Evolutionary conservation across 345 rosid species (phyloP), one percentile per base, ranked within the genome.

Genomic region (Gossypium mustelinum): DNA sequence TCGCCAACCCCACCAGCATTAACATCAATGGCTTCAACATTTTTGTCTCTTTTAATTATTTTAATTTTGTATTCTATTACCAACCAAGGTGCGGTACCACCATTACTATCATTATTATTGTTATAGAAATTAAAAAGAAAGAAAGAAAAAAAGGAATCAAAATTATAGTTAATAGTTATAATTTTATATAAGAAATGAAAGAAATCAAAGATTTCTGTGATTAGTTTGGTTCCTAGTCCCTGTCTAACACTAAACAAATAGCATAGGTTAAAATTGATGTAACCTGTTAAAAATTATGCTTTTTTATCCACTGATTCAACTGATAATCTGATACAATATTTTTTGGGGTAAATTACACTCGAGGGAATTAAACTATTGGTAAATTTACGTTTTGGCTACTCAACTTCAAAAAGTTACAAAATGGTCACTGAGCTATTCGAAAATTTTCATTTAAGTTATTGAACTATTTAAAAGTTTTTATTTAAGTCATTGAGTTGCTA

Each of bases 31-130:
- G 25, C 81, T 59, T 79, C 84, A 17, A 44, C 83, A 55, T 25
- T 81, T 81, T 82, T 86, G 86, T 88, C 81, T 55, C 56, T 82
- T 77, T 7, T 82, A 74, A 85, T 76, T 79, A 81, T 87, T 84
- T 75, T 89, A 59, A 62, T 75, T 77, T 73, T 85, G 84, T 77
- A 76, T 81, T 61, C 79, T 41, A 52, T 57, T 76, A 72, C 82
- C 83, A 72, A 73, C 85, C 78, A n/a, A 51, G 78, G 48, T 76
- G 77, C 75, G 73, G 78, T 74, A 48, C 75, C 79, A 41, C 76
- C 84, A 75, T 79, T 78, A 55, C 77, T 78, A 60, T 79, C 76
- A 83, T 84, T 74, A 78, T 84, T 73, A 68, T 74, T 81, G 76
- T 54, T 73, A 75, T 84, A 84, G 78, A 70, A 76, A 66, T n/a